phyloP scores from a whole-genome alignment of 148 eudicot genomes.

The Rhododendron molle region DNA sequence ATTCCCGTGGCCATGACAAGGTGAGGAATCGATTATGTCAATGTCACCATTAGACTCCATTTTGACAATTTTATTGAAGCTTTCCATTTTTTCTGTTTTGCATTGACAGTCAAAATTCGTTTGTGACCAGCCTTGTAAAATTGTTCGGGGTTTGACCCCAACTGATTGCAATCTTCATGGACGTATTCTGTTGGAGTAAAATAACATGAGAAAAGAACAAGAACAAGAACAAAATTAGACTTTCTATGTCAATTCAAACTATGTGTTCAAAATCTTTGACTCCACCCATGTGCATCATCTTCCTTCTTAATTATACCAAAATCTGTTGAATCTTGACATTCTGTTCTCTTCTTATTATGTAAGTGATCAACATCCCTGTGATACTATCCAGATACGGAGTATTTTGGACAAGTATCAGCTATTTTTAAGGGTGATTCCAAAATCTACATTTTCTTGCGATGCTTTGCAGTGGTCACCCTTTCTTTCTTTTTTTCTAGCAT shows the following conservation, averaged over 20 bases:
- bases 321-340: background rate
- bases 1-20: background rate
- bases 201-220: background rate
- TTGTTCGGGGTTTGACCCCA: background rate
- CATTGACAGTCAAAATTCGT: constrained; percentile 1
- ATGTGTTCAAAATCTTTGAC: background rate
- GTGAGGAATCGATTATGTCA: background rate
- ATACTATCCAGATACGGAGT: background rate
- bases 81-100: background rate
- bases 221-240: background rate
- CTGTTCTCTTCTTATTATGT: background rate
- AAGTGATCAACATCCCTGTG: background rate
- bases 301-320: background rate
- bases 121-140: background rate
- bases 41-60: background rate
- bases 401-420: background rate
- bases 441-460: background rate
- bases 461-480: background rate
- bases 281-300: background rate
- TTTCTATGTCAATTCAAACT: background rate
- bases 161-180: background rate
- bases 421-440: background rate
- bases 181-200: background rate
- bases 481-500: background rate
- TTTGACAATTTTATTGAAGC: background rate